Base-by-base conservation (phyloP, 2,329 filamentous ascomycete species). In the Arthrobotrys pseudoclavata region DNA sequence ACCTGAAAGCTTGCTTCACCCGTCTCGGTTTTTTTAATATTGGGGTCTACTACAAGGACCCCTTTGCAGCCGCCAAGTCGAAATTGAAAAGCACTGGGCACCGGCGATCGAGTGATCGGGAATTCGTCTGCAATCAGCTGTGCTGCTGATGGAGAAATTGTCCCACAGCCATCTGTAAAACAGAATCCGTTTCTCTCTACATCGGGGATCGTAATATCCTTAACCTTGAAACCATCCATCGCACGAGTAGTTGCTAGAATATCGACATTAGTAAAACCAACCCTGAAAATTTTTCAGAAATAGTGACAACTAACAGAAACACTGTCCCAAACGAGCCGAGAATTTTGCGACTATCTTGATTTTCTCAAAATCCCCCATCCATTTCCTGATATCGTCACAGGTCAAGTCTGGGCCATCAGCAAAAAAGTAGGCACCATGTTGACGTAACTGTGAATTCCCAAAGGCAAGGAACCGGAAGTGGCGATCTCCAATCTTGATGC, bases 341-440 rank as follows among this genome's bases (percentile, higher is more conserved):
- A 94, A 92, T 82, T 97, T 97, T 31, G 95, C 94, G n/a, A 97
- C 88, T 26, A 91, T 88, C 69, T 87, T 89, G 83, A 97, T 97
- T 79, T 93, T 88, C 13, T 86, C 87, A 81, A 99, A 97, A 13
- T 91, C 85, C 0, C 96, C 96, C 91, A 98, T 97, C 89, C 92
- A 94, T 34, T 86, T 83, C 3, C 95, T 91, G 71, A 99, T 97
- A 61, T 91, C 87, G 18, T 91, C 88, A 66, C 93, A 93, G 0
- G 89, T 91, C 6, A 92, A 82, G 68, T 89, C 86, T 0, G 88
- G 85, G 0, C 89, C 89, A 0, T 92, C 88, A 3, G 92, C 91
- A 83, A 98, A 98, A 84, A 99, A 97, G 82, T 96, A 98, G 0
- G 93, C 94, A 0, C 94, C 92, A 80, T 95, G 90, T 82, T 98